A percentile compares a stretch with the other conserved stretches of the same genome.
These are phyloP conservation scores for Caloboletus inedulis DNA, from an alignment of 1,284 basidiomycete species.

Conservation along the genomic window DNA sequence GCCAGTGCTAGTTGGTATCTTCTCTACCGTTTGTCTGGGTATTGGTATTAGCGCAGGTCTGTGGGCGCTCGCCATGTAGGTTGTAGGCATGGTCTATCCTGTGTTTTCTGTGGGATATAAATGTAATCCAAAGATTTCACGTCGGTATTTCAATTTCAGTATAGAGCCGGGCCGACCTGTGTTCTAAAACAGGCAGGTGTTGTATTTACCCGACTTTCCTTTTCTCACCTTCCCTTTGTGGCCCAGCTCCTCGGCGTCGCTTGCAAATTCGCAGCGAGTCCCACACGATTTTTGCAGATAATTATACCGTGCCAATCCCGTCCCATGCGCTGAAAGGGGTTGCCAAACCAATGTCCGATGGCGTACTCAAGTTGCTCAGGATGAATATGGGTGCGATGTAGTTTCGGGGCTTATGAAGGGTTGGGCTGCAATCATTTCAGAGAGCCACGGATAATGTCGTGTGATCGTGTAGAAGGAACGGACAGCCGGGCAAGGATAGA, in stretches of 20 bases:
- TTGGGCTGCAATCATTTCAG: too few species aligned
- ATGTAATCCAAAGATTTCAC: not conserved
- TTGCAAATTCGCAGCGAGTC: not conserved
- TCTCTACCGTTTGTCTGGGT: constrained; percentile 27
- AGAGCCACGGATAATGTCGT: not conserved
- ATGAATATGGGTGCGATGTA: not conserved
- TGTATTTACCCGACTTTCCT: constrained; percentile 11
- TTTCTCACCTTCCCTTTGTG: constrained; percentile 7
- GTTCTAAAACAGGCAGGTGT: constrained; percentile 5
- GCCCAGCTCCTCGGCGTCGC: not conserved
- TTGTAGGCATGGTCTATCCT: not conserved
- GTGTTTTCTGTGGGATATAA: not conserved
- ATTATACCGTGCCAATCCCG: not conserved
- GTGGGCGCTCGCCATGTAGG: constrained; percentile 25
- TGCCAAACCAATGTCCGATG: not conserved
- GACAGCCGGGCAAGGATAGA: not conserved
- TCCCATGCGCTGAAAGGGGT: constrained; percentile 2
- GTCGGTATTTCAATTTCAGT: not conserved
- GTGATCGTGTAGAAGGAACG: not conserved
- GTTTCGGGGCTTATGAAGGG: not conserved
- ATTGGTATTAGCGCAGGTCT: constrained; percentile 18
- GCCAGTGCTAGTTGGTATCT: constrained; percentile 25
- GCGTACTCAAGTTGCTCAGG: not conserved
- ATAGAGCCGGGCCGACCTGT: not conserved
- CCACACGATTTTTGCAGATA: not conserved